phyloP scores from a whole-genome alignment of 2,329 filamentous ascomycete genomes.

The Trichoderma koningii region DNA sequence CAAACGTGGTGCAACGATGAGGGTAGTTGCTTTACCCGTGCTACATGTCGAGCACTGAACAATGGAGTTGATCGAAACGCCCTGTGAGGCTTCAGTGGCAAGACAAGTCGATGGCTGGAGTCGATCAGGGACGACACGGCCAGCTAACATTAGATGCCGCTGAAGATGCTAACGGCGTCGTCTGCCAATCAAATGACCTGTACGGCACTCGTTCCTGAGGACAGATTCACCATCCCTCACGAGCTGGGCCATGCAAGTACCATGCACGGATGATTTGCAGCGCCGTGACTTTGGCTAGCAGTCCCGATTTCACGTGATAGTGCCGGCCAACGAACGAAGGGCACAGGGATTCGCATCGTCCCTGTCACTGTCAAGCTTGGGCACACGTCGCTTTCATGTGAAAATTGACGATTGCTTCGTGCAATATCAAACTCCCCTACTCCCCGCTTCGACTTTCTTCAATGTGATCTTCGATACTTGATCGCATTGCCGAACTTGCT shows the following conservation, averaged over 20 bases:
- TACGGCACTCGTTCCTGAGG: not conserved
- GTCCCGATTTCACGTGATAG: constrained; percentile 11
- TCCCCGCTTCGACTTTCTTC: not conserved
- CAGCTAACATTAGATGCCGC: not conserved
- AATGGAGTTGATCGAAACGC: not conserved
- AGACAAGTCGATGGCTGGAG: not conserved
- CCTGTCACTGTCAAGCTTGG: constrained; percentile 9
- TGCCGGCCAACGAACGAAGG: constrained; percentile 11
- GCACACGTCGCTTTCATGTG: constrained; percentile 26
- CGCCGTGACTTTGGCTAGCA: constrained; percentile 15
- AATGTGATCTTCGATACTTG: constrained; percentile 4
- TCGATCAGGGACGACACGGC: not conserved
- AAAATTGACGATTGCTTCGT: not conserved
- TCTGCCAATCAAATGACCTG: not conserved
- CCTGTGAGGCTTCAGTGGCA: not conserved
- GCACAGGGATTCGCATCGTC: not conserved
- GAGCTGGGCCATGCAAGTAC: constrained; percentile 2
- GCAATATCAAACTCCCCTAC: not conserved
- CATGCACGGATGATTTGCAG: constrained; percentile 20
- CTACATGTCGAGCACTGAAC: not conserved
- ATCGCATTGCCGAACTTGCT: constrained; percentile 1
- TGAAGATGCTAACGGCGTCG: not conserved
- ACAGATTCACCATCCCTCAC: not conserved
- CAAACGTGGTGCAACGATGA: too few relatives aligned
- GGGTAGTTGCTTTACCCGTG: too few relatives aligned